phyloP scores from a whole-genome alignment of 176 grass and related monocot genomes.

The Pontederia paniculata region DNA sequence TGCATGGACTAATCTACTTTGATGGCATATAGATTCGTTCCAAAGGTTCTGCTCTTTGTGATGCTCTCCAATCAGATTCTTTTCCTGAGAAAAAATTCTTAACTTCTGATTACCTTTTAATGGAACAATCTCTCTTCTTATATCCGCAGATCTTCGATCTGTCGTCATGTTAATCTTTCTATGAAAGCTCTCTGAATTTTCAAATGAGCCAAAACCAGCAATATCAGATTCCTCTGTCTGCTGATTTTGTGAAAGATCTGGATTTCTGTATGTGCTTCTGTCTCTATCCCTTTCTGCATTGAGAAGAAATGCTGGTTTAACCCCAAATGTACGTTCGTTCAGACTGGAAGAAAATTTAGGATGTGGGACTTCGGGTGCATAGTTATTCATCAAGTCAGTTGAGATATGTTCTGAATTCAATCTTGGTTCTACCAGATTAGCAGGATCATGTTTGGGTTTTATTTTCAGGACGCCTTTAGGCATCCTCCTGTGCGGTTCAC shows the following conservation, averaged over 20 bases:
- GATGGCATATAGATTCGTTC: background rate
- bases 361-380: background rate
- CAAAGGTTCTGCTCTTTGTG: background rate
- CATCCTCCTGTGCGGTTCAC: background rate
- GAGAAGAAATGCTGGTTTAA: background rate
- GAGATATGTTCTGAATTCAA: slow-evolving; percentile 5
- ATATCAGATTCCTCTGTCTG: background rate
- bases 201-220: background rate
- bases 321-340: background rate
- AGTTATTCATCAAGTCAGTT: background rate
- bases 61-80: background rate
- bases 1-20: background rate
- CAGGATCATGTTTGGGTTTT: slow-evolving; percentile 5
- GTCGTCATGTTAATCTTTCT: background rate
- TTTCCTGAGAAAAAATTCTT: slow-evolving; percentile 6
- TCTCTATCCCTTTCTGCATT: slow-evolving; percentile 7
- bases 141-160: background rate
- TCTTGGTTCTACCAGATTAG: background rate
- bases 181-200: slow-evolving; percentile 1
- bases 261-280: slow-evolving; percentile 1
- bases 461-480: slow-evolving; percentile 20
- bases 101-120: background rate
- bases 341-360: background rate
- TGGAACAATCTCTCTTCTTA: background rate
- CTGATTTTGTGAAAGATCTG: background rate